phyloP scores from a whole-genome alignment of 768 basidiomycete species.

The Atractiella rhizophila region DNA sequence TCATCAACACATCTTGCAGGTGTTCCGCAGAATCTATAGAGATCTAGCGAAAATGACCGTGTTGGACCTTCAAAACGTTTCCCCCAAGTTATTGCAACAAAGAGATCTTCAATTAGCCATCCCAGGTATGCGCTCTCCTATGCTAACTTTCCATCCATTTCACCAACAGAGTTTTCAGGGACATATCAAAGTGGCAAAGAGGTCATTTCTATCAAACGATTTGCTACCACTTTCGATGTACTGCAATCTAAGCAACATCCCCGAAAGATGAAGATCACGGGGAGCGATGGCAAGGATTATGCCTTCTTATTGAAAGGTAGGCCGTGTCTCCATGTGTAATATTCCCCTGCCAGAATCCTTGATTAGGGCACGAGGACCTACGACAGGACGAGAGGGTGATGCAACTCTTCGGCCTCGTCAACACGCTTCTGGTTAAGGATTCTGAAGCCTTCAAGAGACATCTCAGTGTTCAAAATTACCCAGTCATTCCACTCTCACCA shows the following conservation, averaged over 20 bases:
- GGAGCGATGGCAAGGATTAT: conserved; percentile 79
- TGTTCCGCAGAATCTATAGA: conserved; percentile 90
- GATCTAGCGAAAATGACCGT: conserved; percentile 56
- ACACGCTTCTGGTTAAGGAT: conserved; percentile 74
- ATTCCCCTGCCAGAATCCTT: no score
- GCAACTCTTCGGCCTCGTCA: conserved; percentile 93
- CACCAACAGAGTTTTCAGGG: conserved; percentile 26
- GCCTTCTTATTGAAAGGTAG: conserved; percentile 72
- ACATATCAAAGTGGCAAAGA: conserved; percentile 75
- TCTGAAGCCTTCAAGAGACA: conserved; percentile 88
- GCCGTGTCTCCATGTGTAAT: not conserved
- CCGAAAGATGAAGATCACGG: conserved; percentile 57
- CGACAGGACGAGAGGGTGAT: conserved; percentile 97
- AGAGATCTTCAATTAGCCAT: conserved; percentile 83
- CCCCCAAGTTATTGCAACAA: conserved; percentile 66
- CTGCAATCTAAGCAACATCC: conserved; percentile 95
- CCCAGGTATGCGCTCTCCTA: conserved; percentile 35
- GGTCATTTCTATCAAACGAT: conserved; percentile 55
- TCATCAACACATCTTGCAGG: conserved; percentile 26
- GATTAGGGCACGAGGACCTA: conserved; percentile 77
- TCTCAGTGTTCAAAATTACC: conserved; percentile 72
- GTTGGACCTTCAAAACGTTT: conserved; percentile 88
- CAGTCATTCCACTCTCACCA: conserved; percentile 81
- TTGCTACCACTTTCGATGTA: conserved; percentile 68
- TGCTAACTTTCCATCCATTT: not conserved